These are phyloP conservation scores for Talaromyces funiculosus DNA, from an alignment of 2,329 filamentous ascomycete species.

Conservation along the genomic window DNA sequence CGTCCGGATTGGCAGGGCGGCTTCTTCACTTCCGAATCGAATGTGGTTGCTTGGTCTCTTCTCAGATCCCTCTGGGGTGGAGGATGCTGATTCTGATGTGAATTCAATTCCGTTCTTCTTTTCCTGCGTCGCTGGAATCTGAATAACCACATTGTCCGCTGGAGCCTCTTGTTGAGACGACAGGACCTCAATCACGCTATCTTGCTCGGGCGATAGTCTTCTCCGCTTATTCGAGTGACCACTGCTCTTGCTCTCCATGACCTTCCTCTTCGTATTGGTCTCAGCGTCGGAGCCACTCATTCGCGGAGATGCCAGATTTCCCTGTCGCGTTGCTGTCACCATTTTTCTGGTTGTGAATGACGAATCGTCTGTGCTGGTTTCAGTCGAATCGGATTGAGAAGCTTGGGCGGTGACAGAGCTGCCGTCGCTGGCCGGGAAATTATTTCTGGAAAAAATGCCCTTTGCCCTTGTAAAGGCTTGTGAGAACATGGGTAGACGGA, in stretches of 20 bases:
- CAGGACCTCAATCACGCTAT: conserved; percentile 16
- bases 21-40: conserved; percentile 40
- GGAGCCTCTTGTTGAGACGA: conserved; percentile 8
- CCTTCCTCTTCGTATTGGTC: conserved; percentile 32
- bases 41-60: conserved; percentile 22
- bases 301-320: conserved; percentile 18
- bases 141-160: conserved; percentile 2
- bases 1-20: conserved; percentile 21
- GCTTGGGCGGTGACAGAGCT: conserved; percentile 14
- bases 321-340: conserved; percentile 31
- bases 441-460: conserved; percentile 34
- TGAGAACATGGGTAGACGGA: conserved; percentile 34
- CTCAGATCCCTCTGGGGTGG: background rate
- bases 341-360: conserved; percentile 21
- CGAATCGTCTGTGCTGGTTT: conserved; percentile 8
- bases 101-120: background rate
- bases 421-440: conserved; percentile 19
- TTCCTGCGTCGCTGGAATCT: conserved; percentile 4
- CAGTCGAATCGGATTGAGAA: conserved; percentile 9
- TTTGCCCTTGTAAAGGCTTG: conserved; percentile 39
- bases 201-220: conserved; percentile 22
- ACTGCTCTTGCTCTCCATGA: conserved; percentile 18
- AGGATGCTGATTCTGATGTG: background rate
- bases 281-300: conserved; percentile 15
- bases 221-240: conserved; percentile 30